phyloP scores from a whole-genome alignment of 306 rosid genomes.

The Vigna trinervia region DNA sequence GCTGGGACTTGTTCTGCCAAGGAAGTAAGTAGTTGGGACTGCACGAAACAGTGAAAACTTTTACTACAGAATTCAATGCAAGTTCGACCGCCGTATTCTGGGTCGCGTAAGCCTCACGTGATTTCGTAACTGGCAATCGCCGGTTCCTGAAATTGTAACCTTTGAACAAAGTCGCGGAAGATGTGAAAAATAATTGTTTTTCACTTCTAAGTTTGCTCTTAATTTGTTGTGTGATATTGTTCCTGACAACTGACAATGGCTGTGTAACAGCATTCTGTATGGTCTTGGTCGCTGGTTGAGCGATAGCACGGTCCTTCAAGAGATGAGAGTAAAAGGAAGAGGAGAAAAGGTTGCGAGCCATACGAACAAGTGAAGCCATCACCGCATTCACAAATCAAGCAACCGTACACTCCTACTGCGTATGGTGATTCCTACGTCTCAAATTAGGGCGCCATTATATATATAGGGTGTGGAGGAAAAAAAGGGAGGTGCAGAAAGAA shows the following conservation, averaged over 20 bases:
- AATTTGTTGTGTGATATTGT: not conserved
- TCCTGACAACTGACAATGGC: not conserved
- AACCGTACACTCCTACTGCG: not conserved
- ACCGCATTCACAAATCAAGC: not conserved
- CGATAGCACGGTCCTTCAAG: conserved; percentile 35
- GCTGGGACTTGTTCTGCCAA: conserved; percentile 97
- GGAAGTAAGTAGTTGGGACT: conserved; percentile 89
- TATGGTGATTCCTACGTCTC: not conserved
- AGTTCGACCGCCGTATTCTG: conserved; percentile 58
- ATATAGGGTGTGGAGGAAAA: too few species aligned
- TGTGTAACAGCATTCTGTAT: conserved; percentile 9
- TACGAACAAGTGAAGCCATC: conserved; percentile 47
- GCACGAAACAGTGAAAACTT: conserved; percentile 81
- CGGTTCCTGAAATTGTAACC: conserved; percentile 9
- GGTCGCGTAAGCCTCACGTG: conserved; percentile 25
- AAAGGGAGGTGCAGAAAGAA: too few species aligned
- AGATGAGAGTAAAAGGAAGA: conserved; percentile 38
- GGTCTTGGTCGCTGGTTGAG: conserved; percentile 18
- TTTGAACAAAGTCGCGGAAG: conserved; percentile 25
- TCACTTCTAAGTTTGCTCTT: not conserved
- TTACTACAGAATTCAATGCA: conserved; percentile 88
- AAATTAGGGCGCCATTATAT: conserved; percentile 1
- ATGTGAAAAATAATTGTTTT: not conserved
- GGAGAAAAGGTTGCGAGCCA: conserved; percentile 47
- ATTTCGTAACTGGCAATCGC: conserved; percentile 25